Evolutionary conservation across 768 basidiomycete species (phyloP), one percentile per base, ranked within the genome.

Genomic region (Mycena indigotica): DNA sequence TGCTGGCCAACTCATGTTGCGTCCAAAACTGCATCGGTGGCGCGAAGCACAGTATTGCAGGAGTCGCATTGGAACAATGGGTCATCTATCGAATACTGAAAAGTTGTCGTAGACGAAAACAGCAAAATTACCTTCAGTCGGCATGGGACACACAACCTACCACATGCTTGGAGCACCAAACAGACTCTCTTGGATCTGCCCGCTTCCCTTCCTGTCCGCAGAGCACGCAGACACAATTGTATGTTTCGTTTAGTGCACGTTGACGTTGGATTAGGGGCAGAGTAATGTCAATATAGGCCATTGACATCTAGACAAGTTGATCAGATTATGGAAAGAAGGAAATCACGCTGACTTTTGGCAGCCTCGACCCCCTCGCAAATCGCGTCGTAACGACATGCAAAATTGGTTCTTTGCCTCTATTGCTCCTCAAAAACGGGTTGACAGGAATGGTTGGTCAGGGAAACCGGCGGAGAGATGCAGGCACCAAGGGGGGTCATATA

Each of bases 361-460:
- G 77, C 68, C 2, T 62, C 50, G 29, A 98, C 88, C 15, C 83
- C 75, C 51, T n/a, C n/a, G n/a, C n/a, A n/a, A n/a, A n/a, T n/a
- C 80, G 82, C 26, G 98, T 70, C 0, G 89, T 86, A 13, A 95
- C 72, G 12, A 97, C 79, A 32, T 89, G 82, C 84, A 94, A 80
- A 26, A 83, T 58, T 0, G 89, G 85, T 66, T 88, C 87, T 25
- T 78, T 71, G 19, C 55, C 65, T 0, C 65, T 57, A 1, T 72
- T 64, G 15, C 69, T 69, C 3, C 84, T 77, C 49, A 95, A 95
- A 67, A 96, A 98, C 3, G 0, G 93, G 92, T 21, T 84, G 80
- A 67, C 94, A 95, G 0, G 89, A 90, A 67, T 98, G 95, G 67
- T 97, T 97, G 55, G 90, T 81, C 12, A 97, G 76, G 0, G 95